Evolutionary conservation across 805 yeast genomes (phyloP), one percentile per base, ranked within the genome.

Genomic region (Schwanniomyces polymorphus): DNA sequence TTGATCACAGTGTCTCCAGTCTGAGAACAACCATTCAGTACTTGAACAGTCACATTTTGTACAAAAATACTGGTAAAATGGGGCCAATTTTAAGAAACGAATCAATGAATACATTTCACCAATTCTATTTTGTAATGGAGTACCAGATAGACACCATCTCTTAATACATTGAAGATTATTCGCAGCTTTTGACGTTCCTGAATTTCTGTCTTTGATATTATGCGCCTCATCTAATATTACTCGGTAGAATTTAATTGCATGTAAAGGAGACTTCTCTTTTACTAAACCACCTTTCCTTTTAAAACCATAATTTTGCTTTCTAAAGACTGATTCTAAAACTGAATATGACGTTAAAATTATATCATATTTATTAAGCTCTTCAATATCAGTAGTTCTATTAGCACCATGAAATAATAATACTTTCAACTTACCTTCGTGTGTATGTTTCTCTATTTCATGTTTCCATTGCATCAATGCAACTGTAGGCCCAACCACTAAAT

Each of bases 391-490:
- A 1, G 88, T 79, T 44, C 97, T 76, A 56, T 85, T 86, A 0
- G 94, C 86, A 8, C 98, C 99, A 67, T 94, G 97, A 63, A 77
- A 94, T 2, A 92, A 68, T 14, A 82, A 80, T 5, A 86, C 89
- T 49, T 76, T 81, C 53, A 94, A 68, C 17, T 73, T 71, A 7
- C 86, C 88, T 28, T 80, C 82, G 8, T 63, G 61, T 0, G 98
- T 86, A 63, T 94, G 97, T 42, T 79, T 81, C 50, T 84, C 88
- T 44, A 94, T 94, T 68, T 94, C 99, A 57, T 86, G 82, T 60
- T 85, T 88, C 99, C 99, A 94, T 64, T 94, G 99, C 87, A 94
- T 88, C 40, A 94, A 70, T 0, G 98, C 98, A n/a, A 94, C 99
- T 0, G 99, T 92, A 0, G 99, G 99, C 0, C 97, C 98, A 16